A percentile compares a stretch with the other conserved stretches of the same genome.
phyloP scores from a whole-genome alignment of 352 stramenopile species.

The Globisporangium emineosum region DNA sequence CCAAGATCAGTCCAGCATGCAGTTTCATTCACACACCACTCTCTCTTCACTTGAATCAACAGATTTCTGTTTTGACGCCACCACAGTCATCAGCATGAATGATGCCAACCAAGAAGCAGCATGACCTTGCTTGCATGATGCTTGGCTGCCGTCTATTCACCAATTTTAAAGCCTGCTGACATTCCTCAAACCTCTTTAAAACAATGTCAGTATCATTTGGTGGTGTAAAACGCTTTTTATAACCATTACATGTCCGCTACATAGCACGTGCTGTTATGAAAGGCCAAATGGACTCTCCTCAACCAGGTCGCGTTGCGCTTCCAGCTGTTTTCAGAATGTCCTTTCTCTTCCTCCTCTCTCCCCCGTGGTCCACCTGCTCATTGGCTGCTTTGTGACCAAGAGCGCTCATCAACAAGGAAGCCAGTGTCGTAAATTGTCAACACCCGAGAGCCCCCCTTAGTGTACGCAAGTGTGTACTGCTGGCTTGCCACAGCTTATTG shows the following conservation, averaged over 20 bases:
- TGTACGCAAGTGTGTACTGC: constrained; percentile 11
- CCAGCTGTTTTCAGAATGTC: neutral
- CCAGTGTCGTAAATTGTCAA: constrained; percentile 11
- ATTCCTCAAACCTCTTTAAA: neutral
- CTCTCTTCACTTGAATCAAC: neutral
- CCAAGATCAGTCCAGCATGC: neutral
- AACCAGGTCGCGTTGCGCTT: neutral
- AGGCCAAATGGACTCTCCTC: neutral
- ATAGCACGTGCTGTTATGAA: too few relatives aligned
- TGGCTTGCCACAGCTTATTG: neutral
- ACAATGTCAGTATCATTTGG: too few relatives aligned
- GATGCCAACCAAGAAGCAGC: too few relatives aligned
- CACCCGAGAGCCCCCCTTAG: neutral
- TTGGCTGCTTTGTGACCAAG: constrained; percentile 3
- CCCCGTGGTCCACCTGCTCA: neutral
- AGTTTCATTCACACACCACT: neutral
- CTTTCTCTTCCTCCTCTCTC: neutral
- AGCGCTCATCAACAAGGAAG: constrained; percentile 5
- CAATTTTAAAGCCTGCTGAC: neutral
- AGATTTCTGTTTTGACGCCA: neutral
- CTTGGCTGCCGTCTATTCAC: neutral
- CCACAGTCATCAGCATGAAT: neutral
- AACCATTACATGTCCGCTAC: too few relatives aligned
- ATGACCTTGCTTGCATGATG: neutral
- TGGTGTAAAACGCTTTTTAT: too few relatives aligned